A percentile compares a stretch with the other conserved stretches of the same genome.
These are phyloP conservation scores for Dalbergia cochinchinensis DNA, from an alignment of 306 rosid species.

Conservation along the genomic window DNA sequence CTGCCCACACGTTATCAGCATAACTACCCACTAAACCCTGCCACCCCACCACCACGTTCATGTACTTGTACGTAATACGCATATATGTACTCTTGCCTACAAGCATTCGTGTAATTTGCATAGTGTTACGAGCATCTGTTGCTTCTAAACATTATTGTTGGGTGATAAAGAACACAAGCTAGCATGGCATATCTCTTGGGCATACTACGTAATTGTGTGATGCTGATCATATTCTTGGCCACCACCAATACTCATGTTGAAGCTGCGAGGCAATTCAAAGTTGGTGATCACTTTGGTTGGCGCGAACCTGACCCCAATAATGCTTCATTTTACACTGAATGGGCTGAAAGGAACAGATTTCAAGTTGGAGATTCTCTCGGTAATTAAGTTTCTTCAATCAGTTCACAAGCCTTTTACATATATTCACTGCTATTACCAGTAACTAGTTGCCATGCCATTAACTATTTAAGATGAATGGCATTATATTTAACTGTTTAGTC, in stretches of 20 bases:
- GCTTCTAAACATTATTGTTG: background rate
- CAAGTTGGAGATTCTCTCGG: conserved; percentile 84
- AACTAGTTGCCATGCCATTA: background rate
- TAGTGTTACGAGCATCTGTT: background rate
- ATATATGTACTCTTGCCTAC: conserved; percentile 11
- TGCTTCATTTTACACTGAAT: conserved; percentile 56
- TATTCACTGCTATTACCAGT: background rate
- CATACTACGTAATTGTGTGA: conserved; percentile 33
- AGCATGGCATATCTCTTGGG: conserved; percentile 46
- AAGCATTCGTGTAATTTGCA: too few relatives aligned
- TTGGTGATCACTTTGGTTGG: conserved; percentile 84
- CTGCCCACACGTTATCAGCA: conserved; percentile 33
- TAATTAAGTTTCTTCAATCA: conserved; percentile 39
- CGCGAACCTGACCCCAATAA: conserved; percentile 53
- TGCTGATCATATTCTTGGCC: conserved; percentile 39
- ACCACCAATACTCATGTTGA: conserved; percentile 39
- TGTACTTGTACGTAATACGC: background rate
- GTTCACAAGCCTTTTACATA: background rate
- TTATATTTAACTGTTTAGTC: background rate
- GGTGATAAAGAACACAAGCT: background rate
- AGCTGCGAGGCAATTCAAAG: conserved; percentile 62
- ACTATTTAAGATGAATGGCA: background rate
- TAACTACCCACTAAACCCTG: conserved; percentile 30
- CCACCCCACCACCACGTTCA: background rate
- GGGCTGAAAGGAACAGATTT: conserved; percentile 78